Base-by-base conservation (phyloP, 2,329 filamentous ascomycete genomes). In the Paecilomyces formosus region DNA sequence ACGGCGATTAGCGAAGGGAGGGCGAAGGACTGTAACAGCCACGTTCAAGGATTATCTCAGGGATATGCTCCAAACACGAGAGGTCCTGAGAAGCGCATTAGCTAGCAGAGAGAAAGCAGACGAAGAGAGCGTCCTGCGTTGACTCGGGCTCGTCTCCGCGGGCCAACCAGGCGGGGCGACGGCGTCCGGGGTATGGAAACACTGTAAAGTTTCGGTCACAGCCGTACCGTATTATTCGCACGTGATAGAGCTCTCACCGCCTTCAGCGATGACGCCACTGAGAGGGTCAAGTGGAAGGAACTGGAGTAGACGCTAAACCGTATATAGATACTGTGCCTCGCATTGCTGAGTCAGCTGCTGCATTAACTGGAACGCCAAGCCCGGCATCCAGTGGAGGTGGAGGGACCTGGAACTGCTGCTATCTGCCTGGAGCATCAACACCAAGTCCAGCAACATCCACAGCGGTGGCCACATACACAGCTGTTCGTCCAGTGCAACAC, bases 191-290 rank as follows among this genome's bases (percentile, higher is more conserved):
- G 49, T 15, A 26, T n/a, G n/a, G 39, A 9, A 33, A 21, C 55
- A 54, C 52, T 51, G 59, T 63, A 61, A 63, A 57, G 60, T 65
- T 63, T 62, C 63, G 62, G 64, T 62, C 59, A 64, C 60, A 57
- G 55, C 58, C 59, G 45, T 63, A 60, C 64, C 57, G 66, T 58
- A 21, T 9, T 15, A 21, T 18, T n/a, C n/a, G 15, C 62, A 62
- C 56, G 50, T 52, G 53, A 54, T 3, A 3, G 18, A 58, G 55
- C 52, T 53, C 64, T 70, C 67, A 72, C 71, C 71, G 70, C 70
- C 66, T 57, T 63, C 35, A 50, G 61, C 65, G 68, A 71, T 71
- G 69, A 72, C 75, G 71, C 69, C 69, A 71, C 64, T 24, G 54
- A 49, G 30, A 26, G 18, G 54, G 15, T 2, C 7, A 12, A 18